These are phyloP conservation scores for Talaromyces marneffei DNA, from an alignment of 2,329 filamentous ascomycete genomes.

Conservation along the genomic window DNA sequence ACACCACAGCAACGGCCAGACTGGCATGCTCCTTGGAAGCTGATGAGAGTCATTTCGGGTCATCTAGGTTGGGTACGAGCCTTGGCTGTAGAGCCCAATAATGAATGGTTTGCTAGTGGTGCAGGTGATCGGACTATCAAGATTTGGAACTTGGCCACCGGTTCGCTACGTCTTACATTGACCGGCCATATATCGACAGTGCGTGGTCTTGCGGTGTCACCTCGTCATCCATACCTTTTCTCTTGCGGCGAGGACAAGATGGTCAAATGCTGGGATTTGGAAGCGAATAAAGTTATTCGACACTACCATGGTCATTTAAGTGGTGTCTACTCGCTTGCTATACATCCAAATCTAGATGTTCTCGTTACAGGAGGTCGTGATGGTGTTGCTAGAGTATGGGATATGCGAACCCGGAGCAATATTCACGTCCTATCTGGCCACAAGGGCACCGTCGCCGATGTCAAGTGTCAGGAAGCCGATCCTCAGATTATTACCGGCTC, in stretches of 20 bases:
- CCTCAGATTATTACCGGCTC: constrained; percentile 93
- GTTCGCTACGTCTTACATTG: constrained; percentile 74
- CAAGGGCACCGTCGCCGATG: constrained; percentile 79
- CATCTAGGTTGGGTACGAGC: constrained; percentile 92
- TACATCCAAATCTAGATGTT: constrained; percentile 94
- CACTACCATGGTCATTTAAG: constrained; percentile 97
- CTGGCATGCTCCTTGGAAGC: constrained; percentile 97
- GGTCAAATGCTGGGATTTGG: constrained; percentile 99
- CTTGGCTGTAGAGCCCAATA: constrained; percentile 87
- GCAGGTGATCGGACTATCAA: constrained; percentile 96
- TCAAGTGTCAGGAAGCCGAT: constrained; percentile 92
- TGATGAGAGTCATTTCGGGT: constrained; percentile 94
- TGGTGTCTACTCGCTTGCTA: constrained; percentile 83
- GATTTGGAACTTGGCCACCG: constrained; percentile 93
- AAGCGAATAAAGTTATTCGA: constrained; percentile 98
- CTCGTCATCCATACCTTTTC: constrained; percentile 92
- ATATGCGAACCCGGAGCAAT: constrained; percentile 95
- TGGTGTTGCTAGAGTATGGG: constrained; percentile 92
- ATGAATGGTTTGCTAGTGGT: constrained; percentile 95
- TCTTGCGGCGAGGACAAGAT: constrained; percentile 99
- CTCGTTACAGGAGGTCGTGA: constrained; percentile 92
- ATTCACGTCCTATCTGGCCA: constrained; percentile 90
- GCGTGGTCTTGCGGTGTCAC: constrained; percentile 83
- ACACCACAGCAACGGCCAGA: constrained; percentile 71
- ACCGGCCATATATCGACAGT: constrained; percentile 95